Evolutionary conservation across 176 grass and related monocot species (phyloP).

Genomic region (Tillandsia fasciculata): DNA sequence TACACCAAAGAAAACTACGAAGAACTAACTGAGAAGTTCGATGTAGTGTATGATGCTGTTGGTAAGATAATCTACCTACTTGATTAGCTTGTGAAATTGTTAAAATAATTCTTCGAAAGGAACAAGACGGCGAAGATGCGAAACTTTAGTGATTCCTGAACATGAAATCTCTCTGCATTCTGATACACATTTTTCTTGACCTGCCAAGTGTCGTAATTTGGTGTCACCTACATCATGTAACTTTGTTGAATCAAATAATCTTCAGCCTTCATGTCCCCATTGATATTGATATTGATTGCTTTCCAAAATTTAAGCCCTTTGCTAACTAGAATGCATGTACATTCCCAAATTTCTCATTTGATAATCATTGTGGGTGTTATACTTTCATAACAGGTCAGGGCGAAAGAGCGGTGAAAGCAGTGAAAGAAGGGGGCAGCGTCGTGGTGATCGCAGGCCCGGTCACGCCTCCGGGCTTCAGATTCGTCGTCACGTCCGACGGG

Average conservation of each 20-base stretch:
- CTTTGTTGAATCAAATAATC: not conserved
- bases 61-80: constrained; percentile 29
- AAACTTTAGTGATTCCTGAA: too few relatives aligned
- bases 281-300: too few relatives aligned
- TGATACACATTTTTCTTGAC: too few relatives aligned
- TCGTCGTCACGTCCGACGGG: constrained; percentile 74
- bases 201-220: not conserved
- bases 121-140: not conserved
- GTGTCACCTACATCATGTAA: not conserved
- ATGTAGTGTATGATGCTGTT: constrained; percentile 72
- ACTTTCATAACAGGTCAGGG: constrained; percentile 48
- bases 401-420: constrained; percentile 56
- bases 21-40: constrained; percentile 63
- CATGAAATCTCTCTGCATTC: not conserved
- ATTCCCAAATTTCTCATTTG: too few relatives aligned
- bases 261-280: not conserved
- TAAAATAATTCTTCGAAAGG: not conserved
- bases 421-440: constrained; percentile 72
- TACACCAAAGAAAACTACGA: constrained; percentile 81
- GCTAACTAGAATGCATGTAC: too few relatives aligned
- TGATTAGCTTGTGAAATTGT: not conserved
- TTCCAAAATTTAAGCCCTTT: too few relatives aligned
- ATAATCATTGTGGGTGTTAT: too few relatives aligned
- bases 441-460: constrained; percentile 63
- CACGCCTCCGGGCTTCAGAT: constrained; percentile 63